A percentile compares a stretch with the other conserved stretches of the same genome.
phyloP scores from a whole-genome alignment of 2,329 filamentous ascomycete genomes.

The Venturia carpophila region DNA sequence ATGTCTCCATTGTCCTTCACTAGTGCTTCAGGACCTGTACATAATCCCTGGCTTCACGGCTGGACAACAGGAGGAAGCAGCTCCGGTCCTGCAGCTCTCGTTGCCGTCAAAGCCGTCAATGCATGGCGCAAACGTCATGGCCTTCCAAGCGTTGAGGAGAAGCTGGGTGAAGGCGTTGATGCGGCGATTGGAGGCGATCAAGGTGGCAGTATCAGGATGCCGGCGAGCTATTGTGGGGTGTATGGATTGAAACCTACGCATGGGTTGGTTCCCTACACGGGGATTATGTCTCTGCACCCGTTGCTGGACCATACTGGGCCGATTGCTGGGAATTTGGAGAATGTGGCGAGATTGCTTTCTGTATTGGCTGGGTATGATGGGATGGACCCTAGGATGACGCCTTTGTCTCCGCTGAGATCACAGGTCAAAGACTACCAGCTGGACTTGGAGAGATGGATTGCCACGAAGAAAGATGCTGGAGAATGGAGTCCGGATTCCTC shows the following conservation, averaged over 20 bases:
- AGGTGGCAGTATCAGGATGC: conserved; percentile 24
- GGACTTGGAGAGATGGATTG: conserved; percentile 25
- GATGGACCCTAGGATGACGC: conserved; percentile 37
- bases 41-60: conserved; percentile 32
- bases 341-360: conserved; percentile 33
- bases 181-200: conserved; percentile 32
- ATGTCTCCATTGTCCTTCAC: conserved; percentile 37
- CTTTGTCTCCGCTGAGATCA: conserved; percentile 32
- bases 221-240: conserved; percentile 20
- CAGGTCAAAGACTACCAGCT: conserved; percentile 32
- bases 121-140: conserved; percentile 23
- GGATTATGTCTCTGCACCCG: conserved; percentile 33
- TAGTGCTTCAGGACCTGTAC: conserved; percentile 39
- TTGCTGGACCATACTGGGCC: conserved; percentile 42
- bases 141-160: conserved; percentile 20
- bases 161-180: conserved; percentile 29
- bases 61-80: conserved; percentile 32
- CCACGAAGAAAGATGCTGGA: conserved; percentile 23
- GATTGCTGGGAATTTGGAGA: conserved; percentile 35
- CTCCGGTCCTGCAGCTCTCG: conserved; percentile 29
- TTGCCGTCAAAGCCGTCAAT: conserved; percentile 28
- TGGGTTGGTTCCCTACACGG: conserved; percentile 40
- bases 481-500: conserved; percentile 28
- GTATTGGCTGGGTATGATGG: conserved; percentile 41
- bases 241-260: conserved; percentile 32